A percentile compares a stretch with the other conserved stretches of the same genome.
These are phyloP conservation scores for Kwoniella botswanensis DNA, from an alignment of 768 basidiomycete species.

Conservation along the genomic window DNA sequence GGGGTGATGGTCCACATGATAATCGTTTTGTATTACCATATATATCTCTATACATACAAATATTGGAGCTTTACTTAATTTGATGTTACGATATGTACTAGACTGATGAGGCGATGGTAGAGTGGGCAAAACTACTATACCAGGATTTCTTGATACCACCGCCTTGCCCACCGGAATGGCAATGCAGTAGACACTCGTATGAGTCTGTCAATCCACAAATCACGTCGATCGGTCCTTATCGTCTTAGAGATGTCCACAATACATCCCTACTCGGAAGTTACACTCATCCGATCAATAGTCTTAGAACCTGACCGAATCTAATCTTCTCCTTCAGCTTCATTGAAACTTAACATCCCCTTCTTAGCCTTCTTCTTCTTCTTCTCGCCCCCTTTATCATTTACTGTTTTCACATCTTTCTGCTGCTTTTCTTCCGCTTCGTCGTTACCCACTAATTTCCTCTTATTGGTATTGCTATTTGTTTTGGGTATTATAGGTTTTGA, in stretches of 20 bases:
- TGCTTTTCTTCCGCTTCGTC: constrained; percentile 25
- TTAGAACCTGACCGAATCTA: not conserved
- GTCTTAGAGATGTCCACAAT: too few species aligned
- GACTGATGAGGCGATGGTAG: not conserved
- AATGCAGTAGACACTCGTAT: too few species aligned
- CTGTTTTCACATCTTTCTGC: not conserved
- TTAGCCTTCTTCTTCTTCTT: constrained; percentile 58
- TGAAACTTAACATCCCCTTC: constrained; percentile 59
- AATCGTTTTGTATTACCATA: not conserved
- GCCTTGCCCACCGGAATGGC: too few species aligned
- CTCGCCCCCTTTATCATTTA: constrained; percentile 17
- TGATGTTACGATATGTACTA: not conserved
- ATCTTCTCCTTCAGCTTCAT: constrained; percentile 53
- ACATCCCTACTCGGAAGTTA: too few species aligned
- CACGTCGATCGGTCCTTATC: too few species aligned
- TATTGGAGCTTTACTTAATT: too few species aligned
- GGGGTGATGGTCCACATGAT: too few species aligned
- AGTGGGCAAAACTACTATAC: not conserved
- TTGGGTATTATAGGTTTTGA: constrained; percentile 23
- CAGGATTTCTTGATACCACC: too few species aligned
- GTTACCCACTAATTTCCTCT: constrained; percentile 52
- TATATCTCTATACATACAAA: not conserved
- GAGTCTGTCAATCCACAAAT: too few species aligned
- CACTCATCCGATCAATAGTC: not conserved
- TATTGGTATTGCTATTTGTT: constrained; percentile 36